phyloP scores from a whole-genome alignment of 805 yeast genomes.

The Clavispora phyllophila region DNA sequence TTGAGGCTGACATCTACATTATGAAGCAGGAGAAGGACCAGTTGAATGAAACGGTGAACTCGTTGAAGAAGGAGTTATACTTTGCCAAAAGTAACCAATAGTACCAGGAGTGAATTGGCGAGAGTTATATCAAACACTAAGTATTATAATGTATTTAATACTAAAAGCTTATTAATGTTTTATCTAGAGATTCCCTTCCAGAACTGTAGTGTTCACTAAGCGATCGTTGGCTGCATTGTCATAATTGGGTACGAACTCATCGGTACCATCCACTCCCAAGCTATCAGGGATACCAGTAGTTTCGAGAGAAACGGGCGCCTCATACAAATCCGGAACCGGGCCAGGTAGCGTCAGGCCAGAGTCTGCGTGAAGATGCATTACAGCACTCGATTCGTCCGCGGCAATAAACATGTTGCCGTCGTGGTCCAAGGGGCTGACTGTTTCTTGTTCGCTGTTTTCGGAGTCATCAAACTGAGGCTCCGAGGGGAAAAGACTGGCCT shows the following conservation, averaged over 20 bases:
- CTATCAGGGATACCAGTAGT: constrained; percentile 10
- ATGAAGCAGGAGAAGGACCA: constrained; percentile 81
- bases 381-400: constrained; percentile 1
- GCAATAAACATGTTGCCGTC: constrained; percentile 1
- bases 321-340: constrained; percentile 10
- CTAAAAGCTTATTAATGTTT: background rate
- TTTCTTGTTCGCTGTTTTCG: constrained; percentile 17
- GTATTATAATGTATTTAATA: background rate
- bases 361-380: background rate
- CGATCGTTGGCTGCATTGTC: constrained; percentile 23
- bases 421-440: constrained; percentile 19
- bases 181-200: background rate
- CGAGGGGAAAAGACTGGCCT: constrained; percentile 60
- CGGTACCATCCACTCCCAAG: constrained; percentile 17
- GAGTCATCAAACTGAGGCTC: constrained; percentile 32
- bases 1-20: constrained; percentile 79
- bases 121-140: background rate
- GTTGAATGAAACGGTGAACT: constrained; percentile 54
- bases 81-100: constrained; percentile 10
- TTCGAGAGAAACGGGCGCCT: background rate
- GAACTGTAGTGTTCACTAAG: constrained; percentile 9
- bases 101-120: background rate
- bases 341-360: background rate
- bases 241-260: constrained; percentile 34
- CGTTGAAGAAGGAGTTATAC: constrained; percentile 55